Evolutionary conservation across 768 basidiomycete genomes (phyloP).

Genomic region (Mycena albidolilacea): DNA sequence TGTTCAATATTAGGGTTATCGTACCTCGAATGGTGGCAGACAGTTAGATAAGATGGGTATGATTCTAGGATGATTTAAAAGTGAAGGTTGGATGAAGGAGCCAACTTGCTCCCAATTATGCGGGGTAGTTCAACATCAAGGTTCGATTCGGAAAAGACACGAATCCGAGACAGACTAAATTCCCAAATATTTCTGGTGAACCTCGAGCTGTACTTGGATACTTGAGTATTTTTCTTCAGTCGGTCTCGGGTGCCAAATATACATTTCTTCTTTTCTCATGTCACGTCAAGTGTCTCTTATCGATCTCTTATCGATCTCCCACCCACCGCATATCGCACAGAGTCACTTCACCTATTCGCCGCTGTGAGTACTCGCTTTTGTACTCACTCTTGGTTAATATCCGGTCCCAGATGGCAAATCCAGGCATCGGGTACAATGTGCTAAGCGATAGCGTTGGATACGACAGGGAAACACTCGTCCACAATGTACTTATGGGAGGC

Average conservation of each 20-base stretch:
- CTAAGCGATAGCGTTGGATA: slow-evolving; percentile 6
- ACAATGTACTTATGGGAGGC: too few relatives aligned
- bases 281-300: slow-evolving; percentile 14
- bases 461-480: neutral
- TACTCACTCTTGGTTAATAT: slow-evolving; percentile 14
- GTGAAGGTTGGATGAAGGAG: too few relatives aligned
- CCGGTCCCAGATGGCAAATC: slow-evolving; percentile 15
- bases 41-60: too few relatives aligned
- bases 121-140: too few relatives aligned
- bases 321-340: slow-evolving; percentile 8
- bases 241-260: slow-evolving; percentile 1
- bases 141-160: too few relatives aligned
- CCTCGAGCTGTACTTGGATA: neutral
- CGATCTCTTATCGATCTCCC: slow-evolving; percentile 21
- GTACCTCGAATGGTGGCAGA: neutral
- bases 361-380: slow-evolving; percentile 17
- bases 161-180: neutral
- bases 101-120: too few relatives aligned
- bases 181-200: neutral
- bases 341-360: slow-evolving; percentile 5
- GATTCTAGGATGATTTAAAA: too few relatives aligned
- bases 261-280: slow-evolving; percentile 21
- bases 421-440: slow-evolving; percentile 10
- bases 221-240: neutral
- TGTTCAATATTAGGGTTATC: neutral